Percentiles rank a stretch among this genome's conserved stretches.
Evolutionary conservation across 2,329 filamentous ascomycete genomes (phyloP).

Genomic region (Malbranchea cinnamomea): DNA sequence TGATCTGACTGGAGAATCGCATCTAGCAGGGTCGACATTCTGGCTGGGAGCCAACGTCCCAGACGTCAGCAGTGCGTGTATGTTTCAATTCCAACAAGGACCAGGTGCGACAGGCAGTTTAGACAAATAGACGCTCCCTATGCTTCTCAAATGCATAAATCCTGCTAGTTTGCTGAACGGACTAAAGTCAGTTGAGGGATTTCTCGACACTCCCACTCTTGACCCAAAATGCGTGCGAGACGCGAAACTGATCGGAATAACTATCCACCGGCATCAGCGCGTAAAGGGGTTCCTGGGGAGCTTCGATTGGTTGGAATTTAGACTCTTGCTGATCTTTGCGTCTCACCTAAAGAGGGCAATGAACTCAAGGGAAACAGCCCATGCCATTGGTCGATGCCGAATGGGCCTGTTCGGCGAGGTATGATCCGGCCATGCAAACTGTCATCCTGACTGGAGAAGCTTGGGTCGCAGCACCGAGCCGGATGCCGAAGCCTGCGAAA

Average conservation of each 20-base stretch:
- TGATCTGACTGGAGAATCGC: conserved; percentile 7
- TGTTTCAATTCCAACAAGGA: neutral
- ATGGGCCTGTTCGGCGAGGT: too few relatives aligned
- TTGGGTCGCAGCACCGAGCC: too few relatives aligned
- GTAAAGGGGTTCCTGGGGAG: conserved; percentile 4
- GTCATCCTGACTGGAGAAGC: too few relatives aligned
- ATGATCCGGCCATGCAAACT: too few relatives aligned
- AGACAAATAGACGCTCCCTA: neutral
- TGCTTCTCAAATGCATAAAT: neutral
- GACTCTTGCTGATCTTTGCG: too few relatives aligned
- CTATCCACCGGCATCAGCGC: conserved; percentile 1
- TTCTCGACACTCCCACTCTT: neutral
- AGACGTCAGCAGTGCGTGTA: neutral
- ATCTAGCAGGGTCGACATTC: conserved; percentile 9
- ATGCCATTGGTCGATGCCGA: too few relatives aligned
- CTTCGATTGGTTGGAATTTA: too few relatives aligned
- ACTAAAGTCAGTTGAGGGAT: neutral
- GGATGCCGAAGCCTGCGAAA: too few relatives aligned
- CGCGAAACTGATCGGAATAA: conserved; percentile 3
- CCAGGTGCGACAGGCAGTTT: neutral
- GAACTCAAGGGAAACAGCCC: too few relatives aligned
- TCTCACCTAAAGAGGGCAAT: too few relatives aligned
- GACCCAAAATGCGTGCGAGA: too few relatives aligned
- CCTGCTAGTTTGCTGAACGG: conserved; percentile 3
- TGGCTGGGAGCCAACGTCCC: neutral